A percentile compares a stretch with the other conserved stretches of the same genome.
phyloP scores from a whole-genome alignment of 768 basidiomycete species.

The Gloeophyllum trabeum region DNA sequence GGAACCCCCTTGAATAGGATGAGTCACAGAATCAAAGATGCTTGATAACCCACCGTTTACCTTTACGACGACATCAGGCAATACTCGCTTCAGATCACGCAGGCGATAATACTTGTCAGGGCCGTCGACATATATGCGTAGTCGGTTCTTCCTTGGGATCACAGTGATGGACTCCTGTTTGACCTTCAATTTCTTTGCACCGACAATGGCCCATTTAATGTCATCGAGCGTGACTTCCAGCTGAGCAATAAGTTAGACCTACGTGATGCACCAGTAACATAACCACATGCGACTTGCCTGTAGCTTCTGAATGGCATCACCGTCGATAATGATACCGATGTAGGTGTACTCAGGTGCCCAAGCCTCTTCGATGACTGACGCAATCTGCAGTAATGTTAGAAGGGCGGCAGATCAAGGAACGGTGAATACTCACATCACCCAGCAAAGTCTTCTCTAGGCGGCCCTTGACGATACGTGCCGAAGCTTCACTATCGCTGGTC shows the following conservation, averaged over 20 bases:
- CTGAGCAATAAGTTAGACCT: no score
- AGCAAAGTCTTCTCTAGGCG: slow-evolving; percentile 90
- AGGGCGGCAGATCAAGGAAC: background rate
- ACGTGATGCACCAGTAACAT: background rate
- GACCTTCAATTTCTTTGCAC: slow-evolving; percentile 83
- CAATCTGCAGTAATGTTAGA: slow-evolving; percentile 41
- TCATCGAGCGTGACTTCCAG: slow-evolving; percentile 90
- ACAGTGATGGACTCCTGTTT: slow-evolving; percentile 80
- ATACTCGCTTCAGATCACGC: slow-evolving; percentile 73
- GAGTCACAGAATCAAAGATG: no score
- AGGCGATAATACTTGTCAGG: slow-evolving; percentile 74
- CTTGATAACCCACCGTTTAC: slow-evolving; percentile 20
- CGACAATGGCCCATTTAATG: slow-evolving; percentile 85
- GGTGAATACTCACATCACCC: slow-evolving; percentile 56
- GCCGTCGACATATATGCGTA: slow-evolving; percentile 73
- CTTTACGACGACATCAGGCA: slow-evolving; percentile 88
- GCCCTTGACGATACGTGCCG: slow-evolving; percentile 95
- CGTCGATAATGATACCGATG: slow-evolving; percentile 86
- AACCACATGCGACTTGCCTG: slow-evolving; percentile 38
- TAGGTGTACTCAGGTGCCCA: slow-evolving; percentile 93
- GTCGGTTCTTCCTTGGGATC: slow-evolving; percentile 59
- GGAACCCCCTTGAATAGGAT: slow-evolving; percentile 55
- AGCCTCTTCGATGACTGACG: slow-evolving; percentile 88
- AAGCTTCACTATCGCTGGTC: slow-evolving; percentile 75
- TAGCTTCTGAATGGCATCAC: slow-evolving; percentile 76